These are phyloP conservation scores for Rutstroemia sp. DNA, from an alignment of 2,329 filamentous ascomycete species.

Conservation along the genomic window DNA sequence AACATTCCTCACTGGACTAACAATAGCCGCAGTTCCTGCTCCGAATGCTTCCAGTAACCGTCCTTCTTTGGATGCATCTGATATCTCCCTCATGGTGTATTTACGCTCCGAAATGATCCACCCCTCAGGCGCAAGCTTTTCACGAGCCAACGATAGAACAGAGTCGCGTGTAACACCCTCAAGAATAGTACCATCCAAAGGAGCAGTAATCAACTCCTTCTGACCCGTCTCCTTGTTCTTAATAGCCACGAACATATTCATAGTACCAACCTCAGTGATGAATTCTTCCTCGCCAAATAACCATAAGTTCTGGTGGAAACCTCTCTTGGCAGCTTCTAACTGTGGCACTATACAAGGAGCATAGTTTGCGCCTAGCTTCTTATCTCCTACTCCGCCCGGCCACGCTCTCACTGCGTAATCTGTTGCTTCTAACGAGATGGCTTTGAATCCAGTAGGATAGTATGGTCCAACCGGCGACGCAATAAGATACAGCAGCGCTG, in stretches of 20 bases:
- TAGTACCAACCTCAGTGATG: conserved; percentile 95
- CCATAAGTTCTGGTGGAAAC: conserved; percentile 98
- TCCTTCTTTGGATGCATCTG: conserved; percentile 74
- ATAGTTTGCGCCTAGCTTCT: conserved; percentile 98
- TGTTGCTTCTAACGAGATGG: conserved; percentile 88
- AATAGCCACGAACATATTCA: conserved; percentile 93
- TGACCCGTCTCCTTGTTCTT: conserved; percentile 80
- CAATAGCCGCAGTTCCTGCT: conserved; percentile 86
- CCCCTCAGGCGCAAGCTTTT: conserved; percentile 75
- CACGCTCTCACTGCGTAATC: conserved; percentile 95
- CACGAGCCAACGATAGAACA: conserved; percentile 75
- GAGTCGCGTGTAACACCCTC: conserved; percentile 93
- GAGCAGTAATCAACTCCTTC: conserved; percentile 90
- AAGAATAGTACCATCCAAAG: conserved; percentile 91
- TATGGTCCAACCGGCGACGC: conserved; percentile 95
- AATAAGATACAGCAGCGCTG: conserved; percentile 88
- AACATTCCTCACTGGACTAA: conserved; percentile 83
- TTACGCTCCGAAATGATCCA: conserved; percentile 87
- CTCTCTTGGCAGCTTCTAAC: conserved; percentile 79
- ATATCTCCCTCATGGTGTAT: conserved; percentile 82
- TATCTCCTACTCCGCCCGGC: conserved; percentile 95
- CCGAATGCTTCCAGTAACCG: conserved; percentile 90
- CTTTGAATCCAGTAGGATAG: conserved; percentile 98
- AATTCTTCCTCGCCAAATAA: conserved; percentile 93
- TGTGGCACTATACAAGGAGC: conserved; percentile 98